These are phyloP conservation scores for Xylaria sp. DNA, from an alignment of 2,329 filamentous ascomycete species.

Conservation along the genomic window DNA sequence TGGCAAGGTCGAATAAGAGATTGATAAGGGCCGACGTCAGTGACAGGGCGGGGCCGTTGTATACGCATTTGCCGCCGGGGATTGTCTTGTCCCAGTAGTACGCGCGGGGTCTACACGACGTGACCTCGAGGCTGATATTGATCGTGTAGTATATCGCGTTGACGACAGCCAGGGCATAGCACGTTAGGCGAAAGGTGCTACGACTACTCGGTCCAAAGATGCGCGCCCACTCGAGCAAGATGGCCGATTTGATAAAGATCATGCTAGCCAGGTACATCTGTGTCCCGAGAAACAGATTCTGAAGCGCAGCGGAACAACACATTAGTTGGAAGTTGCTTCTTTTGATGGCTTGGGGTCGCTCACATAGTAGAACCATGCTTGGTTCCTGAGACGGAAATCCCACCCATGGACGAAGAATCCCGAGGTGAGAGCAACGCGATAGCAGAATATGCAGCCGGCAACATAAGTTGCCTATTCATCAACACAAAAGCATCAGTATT, in stretches of 20 bases:
- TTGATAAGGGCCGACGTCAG: neutral
- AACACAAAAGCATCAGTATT: neutral
- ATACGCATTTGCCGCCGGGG: neutral
- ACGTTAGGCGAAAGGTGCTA: neutral
- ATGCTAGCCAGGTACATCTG: neutral
- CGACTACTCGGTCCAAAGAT: neutral
- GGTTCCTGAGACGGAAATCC: neutral
- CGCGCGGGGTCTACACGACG: neutral
- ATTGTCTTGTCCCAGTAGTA: neutral
- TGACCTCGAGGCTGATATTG: neutral
- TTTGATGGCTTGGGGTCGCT: neutral
- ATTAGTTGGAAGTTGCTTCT: neutral
- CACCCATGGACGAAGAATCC: slow-evolving; percentile 7
- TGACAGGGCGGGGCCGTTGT: neutral
- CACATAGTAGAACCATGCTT: neutral
- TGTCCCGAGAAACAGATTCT: neutral
- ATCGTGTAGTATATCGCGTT: neutral
- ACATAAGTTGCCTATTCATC: neutral
- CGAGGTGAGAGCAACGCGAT: slow-evolving; percentile 1
- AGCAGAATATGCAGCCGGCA: slow-evolving; percentile 1
- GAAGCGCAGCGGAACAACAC: neutral
- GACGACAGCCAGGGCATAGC: neutral
- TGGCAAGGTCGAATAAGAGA: neutral
- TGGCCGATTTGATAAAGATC: slow-evolving; percentile 41
- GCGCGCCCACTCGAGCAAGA: neutral